These are phyloP conservation scores for Microsporum ferrugineum DNA, from an alignment of 2,329 filamentous ascomycete genomes.

Conservation along the genomic window DNA sequence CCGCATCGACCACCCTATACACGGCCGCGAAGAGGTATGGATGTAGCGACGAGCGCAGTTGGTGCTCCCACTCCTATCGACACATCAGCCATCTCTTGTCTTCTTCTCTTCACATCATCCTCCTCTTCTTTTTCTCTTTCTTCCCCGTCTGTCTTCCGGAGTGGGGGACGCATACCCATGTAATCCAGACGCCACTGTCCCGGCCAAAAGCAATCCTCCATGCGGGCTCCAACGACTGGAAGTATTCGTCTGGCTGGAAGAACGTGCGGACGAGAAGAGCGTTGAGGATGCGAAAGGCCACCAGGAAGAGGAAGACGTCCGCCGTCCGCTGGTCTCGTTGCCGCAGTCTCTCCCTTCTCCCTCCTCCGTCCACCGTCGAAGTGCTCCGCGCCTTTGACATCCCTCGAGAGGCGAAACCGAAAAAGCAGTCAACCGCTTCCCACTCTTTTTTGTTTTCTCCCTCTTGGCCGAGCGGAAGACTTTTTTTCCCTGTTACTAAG, in stretches of 20 bases:
- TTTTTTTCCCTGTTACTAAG: neutral
- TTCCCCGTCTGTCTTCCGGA: neutral
- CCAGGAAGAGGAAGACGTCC: neutral
- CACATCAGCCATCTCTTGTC: neutral
- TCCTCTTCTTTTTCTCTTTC: neutral
- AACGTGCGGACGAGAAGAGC: slow-evolving; percentile 71
- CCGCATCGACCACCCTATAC: slow-evolving; percentile 52
- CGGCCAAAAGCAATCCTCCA: slow-evolving; percentile 78
- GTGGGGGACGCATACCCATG: slow-evolving; percentile 58
- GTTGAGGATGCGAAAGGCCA: slow-evolving; percentile 69
- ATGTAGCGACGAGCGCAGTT: slow-evolving; percentile 80
- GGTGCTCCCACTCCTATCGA: slow-evolving; percentile 79
- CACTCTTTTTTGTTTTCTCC: neutral
- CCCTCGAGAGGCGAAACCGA: neutral
- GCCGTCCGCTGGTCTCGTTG: neutral
- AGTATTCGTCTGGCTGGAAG: slow-evolving; percentile 97
- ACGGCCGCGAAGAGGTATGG: slow-evolving; percentile 71
- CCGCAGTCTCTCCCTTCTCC: neutral
- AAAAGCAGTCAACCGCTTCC: neutral
- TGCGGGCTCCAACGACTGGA: slow-evolving; percentile 87
- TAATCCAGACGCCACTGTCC: slow-evolving; percentile 75
- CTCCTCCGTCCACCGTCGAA: neutral
- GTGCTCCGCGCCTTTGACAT: neutral
- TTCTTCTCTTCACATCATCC: slow-evolving; percentile 4
- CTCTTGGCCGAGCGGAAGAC: neutral